Conservation (phyloP, 805 yeast species). For the Sungouiella blattae region DNA sequence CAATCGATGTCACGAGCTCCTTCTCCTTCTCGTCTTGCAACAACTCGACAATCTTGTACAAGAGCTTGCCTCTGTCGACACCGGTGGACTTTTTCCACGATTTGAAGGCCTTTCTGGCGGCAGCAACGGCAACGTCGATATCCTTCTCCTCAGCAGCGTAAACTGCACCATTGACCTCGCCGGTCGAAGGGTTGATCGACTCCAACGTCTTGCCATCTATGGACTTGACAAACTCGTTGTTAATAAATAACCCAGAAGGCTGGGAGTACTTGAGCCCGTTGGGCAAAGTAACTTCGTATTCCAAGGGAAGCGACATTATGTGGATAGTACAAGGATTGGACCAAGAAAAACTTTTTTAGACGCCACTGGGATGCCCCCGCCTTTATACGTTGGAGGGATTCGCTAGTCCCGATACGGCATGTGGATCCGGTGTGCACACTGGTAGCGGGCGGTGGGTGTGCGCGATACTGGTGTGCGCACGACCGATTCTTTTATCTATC, state of each 20-base stretch:
- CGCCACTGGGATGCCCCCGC: too few relatives aligned
- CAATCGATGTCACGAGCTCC: constrained; percentile 31
- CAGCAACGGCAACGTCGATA: constrained; percentile 39
- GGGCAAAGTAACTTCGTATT: constrained; percentile 43
- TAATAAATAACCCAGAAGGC: constrained; percentile 62
- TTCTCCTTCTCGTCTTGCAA: constrained; percentile 29
- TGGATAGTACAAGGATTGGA: not conserved
- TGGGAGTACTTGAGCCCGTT: constrained; percentile 48
- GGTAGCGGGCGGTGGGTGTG: too few relatives aligned
- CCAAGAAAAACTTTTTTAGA: not conserved
- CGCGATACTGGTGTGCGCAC: too few relatives aligned
- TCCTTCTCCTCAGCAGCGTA: constrained; percentile 42
- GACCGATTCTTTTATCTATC: too few relatives aligned
- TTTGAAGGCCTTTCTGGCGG: constrained; percentile 37
- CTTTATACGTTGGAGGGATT: not conserved
- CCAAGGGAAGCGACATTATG: constrained; percentile 34
- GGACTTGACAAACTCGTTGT: constrained; percentile 39
- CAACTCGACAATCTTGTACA: constrained; percentile 36
- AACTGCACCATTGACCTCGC: constrained; percentile 40
- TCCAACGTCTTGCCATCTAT: constrained; percentile 31
- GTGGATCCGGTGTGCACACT: not conserved
- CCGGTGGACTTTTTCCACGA: constrained; percentile 48
- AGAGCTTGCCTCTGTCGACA: constrained; percentile 35
- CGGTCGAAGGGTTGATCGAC: constrained; percentile 42
- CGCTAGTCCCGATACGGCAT: not conserved